Conservation (phyloP, 2,329 filamentous ascomycete species). For the Capronia americana region DNA sequence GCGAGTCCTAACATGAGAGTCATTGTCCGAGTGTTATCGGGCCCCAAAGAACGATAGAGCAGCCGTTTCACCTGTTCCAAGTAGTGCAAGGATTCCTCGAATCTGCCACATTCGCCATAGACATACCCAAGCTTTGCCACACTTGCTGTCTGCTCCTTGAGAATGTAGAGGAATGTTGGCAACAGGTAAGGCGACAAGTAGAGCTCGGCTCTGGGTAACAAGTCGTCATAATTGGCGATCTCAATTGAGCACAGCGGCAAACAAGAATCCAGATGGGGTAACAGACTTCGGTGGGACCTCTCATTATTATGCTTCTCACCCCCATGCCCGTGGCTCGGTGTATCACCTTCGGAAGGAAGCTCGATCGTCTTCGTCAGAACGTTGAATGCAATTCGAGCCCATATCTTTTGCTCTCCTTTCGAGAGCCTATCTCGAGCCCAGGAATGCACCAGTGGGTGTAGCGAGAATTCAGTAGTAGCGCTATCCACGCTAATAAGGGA, state of each 20-base stretch:
- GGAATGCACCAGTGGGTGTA: slow-evolving; percentile 27
- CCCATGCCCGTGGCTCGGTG: background rate
- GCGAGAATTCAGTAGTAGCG: slow-evolving; percentile 13
- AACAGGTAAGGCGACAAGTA: background rate
- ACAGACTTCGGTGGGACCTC: slow-evolving; percentile 11
- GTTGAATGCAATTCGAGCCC: slow-evolving; percentile 12
- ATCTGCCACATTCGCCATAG: slow-evolving; percentile 35
- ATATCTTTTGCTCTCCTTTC: background rate
- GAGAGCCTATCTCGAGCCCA: slow-evolving; percentile 24
- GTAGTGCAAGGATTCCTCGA: slow-evolving; percentile 28
- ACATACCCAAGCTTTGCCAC: slow-evolving; percentile 39
- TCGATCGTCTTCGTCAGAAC: slow-evolving; percentile 11
- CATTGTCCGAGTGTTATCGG: slow-evolving; percentile 28
- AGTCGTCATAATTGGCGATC: background rate
- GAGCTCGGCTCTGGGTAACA: background rate
- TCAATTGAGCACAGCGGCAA: slow-evolving; percentile 6
- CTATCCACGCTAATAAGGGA: slow-evolving; percentile 24
- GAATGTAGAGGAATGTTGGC: slow-evolving; percentile 27
- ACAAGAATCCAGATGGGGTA: slow-evolving; percentile 25
- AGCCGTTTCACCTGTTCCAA: slow-evolving; percentile 33
- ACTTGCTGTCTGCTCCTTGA: slow-evolving; percentile 28
- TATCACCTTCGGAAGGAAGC: slow-evolving; percentile 1
- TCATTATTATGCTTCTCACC: background rate
- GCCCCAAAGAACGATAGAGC: slow-evolving; percentile 26
- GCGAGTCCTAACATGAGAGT: slow-evolving; percentile 30